Evolutionary conservation across 1,284 basidiomycete species (phyloP).

Genomic region (Ceratorhiza oryzae-sativae): DNA sequence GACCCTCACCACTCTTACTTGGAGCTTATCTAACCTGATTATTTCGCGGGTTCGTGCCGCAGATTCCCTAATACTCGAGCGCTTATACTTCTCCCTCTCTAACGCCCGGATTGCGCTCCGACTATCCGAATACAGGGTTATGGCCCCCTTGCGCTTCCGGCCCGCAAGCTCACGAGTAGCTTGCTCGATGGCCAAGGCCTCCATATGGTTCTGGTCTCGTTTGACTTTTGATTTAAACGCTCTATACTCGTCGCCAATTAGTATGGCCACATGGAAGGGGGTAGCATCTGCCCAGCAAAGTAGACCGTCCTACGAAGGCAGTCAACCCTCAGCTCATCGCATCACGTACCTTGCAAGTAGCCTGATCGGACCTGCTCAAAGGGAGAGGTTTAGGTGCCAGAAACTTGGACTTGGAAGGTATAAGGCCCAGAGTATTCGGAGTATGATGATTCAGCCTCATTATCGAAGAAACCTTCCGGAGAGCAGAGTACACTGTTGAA

Average conservation of each 20-base stretch:
- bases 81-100: background rate
- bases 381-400: no score
- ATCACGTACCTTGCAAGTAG: no score
- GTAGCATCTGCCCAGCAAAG: constrained; percentile 13
- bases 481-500: no score
- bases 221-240: background rate
- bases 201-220: background rate
- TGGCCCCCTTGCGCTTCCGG: background rate
- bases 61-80: background rate
- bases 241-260: background rate
- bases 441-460: no score
- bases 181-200: background rate
- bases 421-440: no score
- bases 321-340: no score
- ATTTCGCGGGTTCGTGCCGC: background rate
- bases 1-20: background rate
- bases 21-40: background rate
- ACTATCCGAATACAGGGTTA: constrained; percentile 8
- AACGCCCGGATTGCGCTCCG: background rate
- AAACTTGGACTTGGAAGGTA: no score
- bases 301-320: no score
- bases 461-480: no score
- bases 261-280: background rate
- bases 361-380: no score
- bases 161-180: background rate